phyloP scores from a whole-genome alignment of 2,329 filamentous ascomycete species.

The Macrophomina tecta region DNA sequence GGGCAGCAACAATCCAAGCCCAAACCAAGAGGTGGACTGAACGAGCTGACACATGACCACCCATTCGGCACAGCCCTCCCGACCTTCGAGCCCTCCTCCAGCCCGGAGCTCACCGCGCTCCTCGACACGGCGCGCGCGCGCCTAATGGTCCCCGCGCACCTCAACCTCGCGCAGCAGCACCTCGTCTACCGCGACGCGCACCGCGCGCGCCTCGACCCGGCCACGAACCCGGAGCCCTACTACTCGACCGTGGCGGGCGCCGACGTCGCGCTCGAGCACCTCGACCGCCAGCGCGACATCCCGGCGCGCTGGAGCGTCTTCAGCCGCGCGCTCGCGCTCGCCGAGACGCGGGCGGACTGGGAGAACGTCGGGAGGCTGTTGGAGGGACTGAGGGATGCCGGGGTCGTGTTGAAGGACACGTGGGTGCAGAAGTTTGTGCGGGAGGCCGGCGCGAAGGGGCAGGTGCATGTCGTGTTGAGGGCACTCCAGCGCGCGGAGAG shows the following conservation, averaged over 20 bases:
- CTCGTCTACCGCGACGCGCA: conserved; percentile 51
- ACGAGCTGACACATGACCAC: too few species aligned
- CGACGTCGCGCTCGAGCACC: conserved; percentile 41
- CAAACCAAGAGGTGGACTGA: too few species aligned
- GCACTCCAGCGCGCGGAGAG: conserved; percentile 37
- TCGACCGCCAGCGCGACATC: conserved; percentile 37
- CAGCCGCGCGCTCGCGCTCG: neutral
- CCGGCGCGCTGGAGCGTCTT: conserved; percentile 33
- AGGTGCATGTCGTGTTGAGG: conserved; percentile 40
- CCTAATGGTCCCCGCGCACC: conserved; percentile 52
- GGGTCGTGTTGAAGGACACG: conserved; percentile 26
- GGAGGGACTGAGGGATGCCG: conserved; percentile 40
- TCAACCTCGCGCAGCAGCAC: conserved; percentile 48
- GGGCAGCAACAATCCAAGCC: too few species aligned
- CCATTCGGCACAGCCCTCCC: conserved; percentile 21
- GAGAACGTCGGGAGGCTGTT: conserved; percentile 43
- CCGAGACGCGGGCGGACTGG: conserved; percentile 36
- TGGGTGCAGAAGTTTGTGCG: conserved; percentile 36
- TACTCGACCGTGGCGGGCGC: conserved; percentile 49
- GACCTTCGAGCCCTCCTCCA: conserved; percentile 48
- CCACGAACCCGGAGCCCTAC: conserved; percentile 43
- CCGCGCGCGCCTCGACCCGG: conserved; percentile 45
- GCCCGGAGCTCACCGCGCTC: conserved; percentile 47
- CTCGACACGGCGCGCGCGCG: conserved; percentile 50
- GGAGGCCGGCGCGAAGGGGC: conserved; percentile 32